These are phyloP conservation scores for Saccharomycopsis vini DNA, from an alignment of 805 yeast genomes.

Conservation along the genomic window DNA sequence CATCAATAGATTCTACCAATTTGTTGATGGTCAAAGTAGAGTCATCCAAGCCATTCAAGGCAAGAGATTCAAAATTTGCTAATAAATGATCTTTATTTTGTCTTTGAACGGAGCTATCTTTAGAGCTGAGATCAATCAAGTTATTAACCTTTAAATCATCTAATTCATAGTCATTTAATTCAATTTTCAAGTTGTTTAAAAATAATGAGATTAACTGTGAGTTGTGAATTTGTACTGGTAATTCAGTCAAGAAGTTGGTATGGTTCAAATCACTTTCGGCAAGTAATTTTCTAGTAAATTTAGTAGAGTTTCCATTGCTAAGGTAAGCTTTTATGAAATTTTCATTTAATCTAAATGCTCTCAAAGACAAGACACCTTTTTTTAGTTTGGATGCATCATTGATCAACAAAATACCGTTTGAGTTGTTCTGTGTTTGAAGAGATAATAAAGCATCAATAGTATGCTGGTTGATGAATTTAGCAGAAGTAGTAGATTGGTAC, in stretches of 20 bases:
- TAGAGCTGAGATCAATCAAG: conserved; percentile 15
- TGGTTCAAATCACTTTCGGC: conserved; percentile 51
- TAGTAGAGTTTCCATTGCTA: conserved; percentile 36
- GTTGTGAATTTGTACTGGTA: conserved; percentile 58
- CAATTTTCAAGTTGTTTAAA: conserved; percentile 27
- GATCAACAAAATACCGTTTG: conserved; percentile 45
- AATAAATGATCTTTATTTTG: conserved; percentile 2
- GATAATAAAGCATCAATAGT: conserved; percentile 62
- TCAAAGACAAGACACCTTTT: conserved; percentile 53
- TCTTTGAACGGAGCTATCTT: neutral
- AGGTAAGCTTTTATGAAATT: conserved; percentile 45
- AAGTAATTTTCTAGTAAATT: conserved; percentile 58
- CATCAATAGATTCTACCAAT: conserved; percentile 60
- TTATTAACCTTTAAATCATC: conserved; percentile 14
- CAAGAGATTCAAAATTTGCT: conserved; percentile 29
- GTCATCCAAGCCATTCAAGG: conserved; percentile 33
- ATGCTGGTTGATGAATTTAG: conserved; percentile 57
- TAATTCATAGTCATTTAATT: conserved; percentile 6
- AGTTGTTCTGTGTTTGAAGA: conserved; percentile 48
- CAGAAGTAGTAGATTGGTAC: conserved; percentile 65
- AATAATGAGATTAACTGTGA: conserved; percentile 55
- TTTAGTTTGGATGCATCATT: conserved; percentile 65
- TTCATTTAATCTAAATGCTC: conserved; percentile 60
- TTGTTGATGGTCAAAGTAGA: conserved; percentile 45
- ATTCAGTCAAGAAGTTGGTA: conserved; percentile 61